phyloP scores from a whole-genome alignment of 805 yeast genomes.

The Maudiozyma bulderi region DNA sequence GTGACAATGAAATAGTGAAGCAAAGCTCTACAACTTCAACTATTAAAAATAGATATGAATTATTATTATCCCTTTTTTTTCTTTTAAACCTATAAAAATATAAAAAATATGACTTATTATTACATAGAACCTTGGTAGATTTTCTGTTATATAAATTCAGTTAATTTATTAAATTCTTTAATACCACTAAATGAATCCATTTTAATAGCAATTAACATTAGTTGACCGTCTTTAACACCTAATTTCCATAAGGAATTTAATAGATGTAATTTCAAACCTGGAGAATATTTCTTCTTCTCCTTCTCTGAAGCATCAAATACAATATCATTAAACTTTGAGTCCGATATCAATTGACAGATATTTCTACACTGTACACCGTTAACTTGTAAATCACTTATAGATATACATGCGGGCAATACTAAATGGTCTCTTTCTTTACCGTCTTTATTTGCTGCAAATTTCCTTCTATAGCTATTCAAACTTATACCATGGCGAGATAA shows the following conservation, averaged over 20 bases:
- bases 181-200: constrained; percentile 13
- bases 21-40: too few species aligned
- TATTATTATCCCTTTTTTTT: too few species aligned
- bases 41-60: too few species aligned
- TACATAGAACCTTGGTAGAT: background rate
- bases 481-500: constrained; percentile 5
- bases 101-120: background rate
- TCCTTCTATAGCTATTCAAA: constrained; percentile 6
- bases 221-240: constrained; percentile 11
- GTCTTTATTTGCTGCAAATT: constrained; percentile 2
- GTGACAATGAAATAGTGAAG: too few species aligned
- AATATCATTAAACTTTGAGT: constrained; percentile 7
- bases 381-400: constrained; percentile 13
- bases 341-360: constrained; percentile 12
- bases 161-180: constrained; percentile 15
- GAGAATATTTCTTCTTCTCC: constrained; percentile 3
- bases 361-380: constrained; percentile 13
- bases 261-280: constrained; percentile 15
- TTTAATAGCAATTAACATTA: constrained; percentile 18
- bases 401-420: constrained; percentile 14
- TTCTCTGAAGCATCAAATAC: constrained; percentile 7
- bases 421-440: constrained; percentile 5
- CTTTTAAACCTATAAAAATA: too few species aligned
- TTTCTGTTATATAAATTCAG: constrained; percentile 9
- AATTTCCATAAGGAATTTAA: constrained; percentile 19